These are phyloP conservation scores for Ajuga reptans DNA, from an alignment of 305 asterid species.

Conservation along the genomic window DNA sequence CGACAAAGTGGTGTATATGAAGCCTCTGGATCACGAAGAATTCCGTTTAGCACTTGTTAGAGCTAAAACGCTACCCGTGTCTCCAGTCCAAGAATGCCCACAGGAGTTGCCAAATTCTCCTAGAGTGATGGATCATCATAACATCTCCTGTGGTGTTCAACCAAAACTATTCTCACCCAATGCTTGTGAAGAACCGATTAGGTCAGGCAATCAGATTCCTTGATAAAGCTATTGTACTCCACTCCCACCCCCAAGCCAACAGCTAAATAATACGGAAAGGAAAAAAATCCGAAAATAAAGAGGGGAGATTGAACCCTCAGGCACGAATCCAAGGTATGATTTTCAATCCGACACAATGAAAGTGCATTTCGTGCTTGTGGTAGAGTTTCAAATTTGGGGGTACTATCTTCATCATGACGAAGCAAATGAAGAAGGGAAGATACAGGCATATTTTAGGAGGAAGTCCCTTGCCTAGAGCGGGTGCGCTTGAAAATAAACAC, in stretches of 20 bases:
- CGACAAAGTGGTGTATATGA: conserved; percentile 32
- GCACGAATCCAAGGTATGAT: neutral
- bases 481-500: neutral
- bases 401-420: neutral
- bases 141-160: conserved; percentile 28
- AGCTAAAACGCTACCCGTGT: conserved; percentile 27
- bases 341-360: neutral
- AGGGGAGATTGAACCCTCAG: neutral
- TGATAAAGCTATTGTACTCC: neutral
- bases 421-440: neutral
- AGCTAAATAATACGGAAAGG: neutral
- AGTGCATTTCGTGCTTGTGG: neutral
- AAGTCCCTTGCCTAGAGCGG: neutral
- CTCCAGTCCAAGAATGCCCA: conserved; percentile 32
- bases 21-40: conserved; percentile 53
- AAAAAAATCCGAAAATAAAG: neutral
- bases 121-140: conserved; percentile 27
- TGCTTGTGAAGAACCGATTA: conserved; percentile 40
- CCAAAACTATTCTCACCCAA: conserved; percentile 25
- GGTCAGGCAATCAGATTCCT: conserved; percentile 29
- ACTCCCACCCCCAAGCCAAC: neutral
- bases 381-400: neutral
- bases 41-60: conserved; percentile 45
- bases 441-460: neutral
- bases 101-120: conserved; percentile 32